Evolutionary conservation across 176 grass and related monocot species (phyloP), one percentile per base, ranked within the genome.

Genomic region (Oryza glaberrima): DNA sequence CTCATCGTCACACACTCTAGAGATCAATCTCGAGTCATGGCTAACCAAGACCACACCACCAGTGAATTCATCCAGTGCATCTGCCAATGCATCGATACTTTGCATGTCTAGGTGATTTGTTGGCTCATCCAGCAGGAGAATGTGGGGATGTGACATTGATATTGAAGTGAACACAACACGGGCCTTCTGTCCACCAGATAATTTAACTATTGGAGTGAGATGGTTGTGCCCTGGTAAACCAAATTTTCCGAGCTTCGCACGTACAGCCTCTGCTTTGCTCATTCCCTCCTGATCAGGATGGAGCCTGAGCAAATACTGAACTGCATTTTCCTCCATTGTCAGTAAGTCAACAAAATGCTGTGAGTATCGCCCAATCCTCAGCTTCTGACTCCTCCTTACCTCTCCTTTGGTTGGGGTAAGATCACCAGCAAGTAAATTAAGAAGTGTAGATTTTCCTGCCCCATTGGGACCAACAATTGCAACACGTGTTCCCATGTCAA

Each of bases 51-150:
- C 91, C 15, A 98, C 96, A 60, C 96, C 96, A 90, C 96, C 96
- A 68, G 89, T 92, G 81, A 98, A 98, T 67, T 98, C 91, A 69
- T 98, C 93, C 49, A 98, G 80, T 11, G 96, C 96, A 46, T 98
- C 93, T 36, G 96, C 93, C 44, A 98, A 77, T 11, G 96, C 96
- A 81, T 98, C 96, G 13, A 95, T 95, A 87, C 96, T 98, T 65
- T 98, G 96, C 96, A 98, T 98, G 67, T 98, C 96, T 48, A 98
- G 86, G 77, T 98, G 96, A 83, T 98, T 98, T 45, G 96, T 98
- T n/a, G 96, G 96, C 73, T 98, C 96, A 48, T 98, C 96, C 82
- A 98, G 76, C 38, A 98, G 78, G 38, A 98, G 92, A 82, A 95
- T 98, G 80, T 95, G 96, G 51, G 96, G 96, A 46, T 92, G 87